Base-by-base conservation (phyloP, 345 rosid genomes). In the Nephelium lappaceum region DNA sequence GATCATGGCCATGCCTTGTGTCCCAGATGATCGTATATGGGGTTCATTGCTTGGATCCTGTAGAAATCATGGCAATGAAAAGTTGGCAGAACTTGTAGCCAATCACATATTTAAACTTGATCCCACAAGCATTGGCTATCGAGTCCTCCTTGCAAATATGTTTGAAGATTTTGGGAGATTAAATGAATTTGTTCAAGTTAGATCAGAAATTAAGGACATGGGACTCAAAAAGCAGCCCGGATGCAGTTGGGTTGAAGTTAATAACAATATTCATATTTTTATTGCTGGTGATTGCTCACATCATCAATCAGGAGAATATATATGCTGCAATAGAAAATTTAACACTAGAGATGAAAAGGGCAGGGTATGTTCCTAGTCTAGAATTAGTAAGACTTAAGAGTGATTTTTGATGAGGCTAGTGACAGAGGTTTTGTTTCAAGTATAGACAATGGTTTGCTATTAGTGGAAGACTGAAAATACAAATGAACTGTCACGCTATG, bases 191-290 rank as follows among this genome's bases (percentile, higher is more conserved):
- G 67, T 25, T 51, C 58, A 67, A 70, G 74, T 84, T 67, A 76
- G 86, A 71, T 77, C 81, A 58, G 88, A 80, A 75, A 79, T 88
- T 12, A 80, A 79, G 64, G 79, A 81, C 18, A 57, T 51, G 75
- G 88, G 89, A 21, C 84, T 85, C n/a, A 74, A 68, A 73, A 88
- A 85, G 67, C 77, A 72, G 62, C 87, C 87, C 71, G 89, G 91
- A 41, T 88, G 88, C 84, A 88, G 91, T 71, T 88, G 89, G 91
- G 81, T 88, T 73, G 87, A 84, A 78, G 80, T 88, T 61, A 71
- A 74, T 76, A 74, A 79, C 68, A 74, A 67, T 42, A 64, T 82
- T 1, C 84, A 83, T 69, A 73, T 45, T 2, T 86, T 88, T 76
- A 70, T 73, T 53, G 84, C 86, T 24, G 73, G 85, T 38, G 85